Evolutionary conservation across 345 rosid species (phyloP), one percentile per base, ranked within the genome.

Genomic region (Euphorbia pulcherrima): DNA sequence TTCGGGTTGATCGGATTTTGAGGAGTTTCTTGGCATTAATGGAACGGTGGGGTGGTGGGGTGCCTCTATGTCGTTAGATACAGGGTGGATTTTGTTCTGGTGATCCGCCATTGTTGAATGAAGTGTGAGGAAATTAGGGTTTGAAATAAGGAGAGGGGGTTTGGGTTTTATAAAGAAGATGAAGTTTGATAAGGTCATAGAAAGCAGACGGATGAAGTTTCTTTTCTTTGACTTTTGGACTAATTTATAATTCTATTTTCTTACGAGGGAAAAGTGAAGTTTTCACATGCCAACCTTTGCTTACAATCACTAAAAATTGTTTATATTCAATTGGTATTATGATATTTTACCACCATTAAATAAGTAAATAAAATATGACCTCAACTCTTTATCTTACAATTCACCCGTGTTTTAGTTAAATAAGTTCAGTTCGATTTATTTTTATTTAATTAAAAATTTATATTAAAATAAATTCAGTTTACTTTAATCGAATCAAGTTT

Each of bases 61-160:
- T 2, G 87, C 80, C 82, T 88, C 97, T 0, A 74, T 75, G 47
- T 90, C 97, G 11, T 48, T 69, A 6, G 35, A 77, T 10, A 81
- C 72, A 0, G 98, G 98, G 68, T 90, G 85, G 70, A 92, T 77
- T 76, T 47, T n/a, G n/a, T n/a, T 85, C 58, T 81, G 88, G 4
- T 79, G 89, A 37, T 86, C 92, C 35, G 96, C 68, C 79, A 75
- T 73, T 4, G 67, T 2, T 56, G 23, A 8, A 4, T 57, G n/a
- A 5, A 21, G 6, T 60, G 47, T 33, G 37, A 2, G 37, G 37
- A 41, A 41, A 6, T 9, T 41, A 4, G 20, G 8, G 17, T 5
- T 3, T 2, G 33, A 60, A 37, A 7, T 44, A 12, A 44, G 50
- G 16, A 12, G 13, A 44, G 16, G 16, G 11, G 13, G 13, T 44